These are phyloP conservation scores for Sophora flavescens DNA, from an alignment of 306 rosid genomes.

Conservation along the genomic window DNA sequence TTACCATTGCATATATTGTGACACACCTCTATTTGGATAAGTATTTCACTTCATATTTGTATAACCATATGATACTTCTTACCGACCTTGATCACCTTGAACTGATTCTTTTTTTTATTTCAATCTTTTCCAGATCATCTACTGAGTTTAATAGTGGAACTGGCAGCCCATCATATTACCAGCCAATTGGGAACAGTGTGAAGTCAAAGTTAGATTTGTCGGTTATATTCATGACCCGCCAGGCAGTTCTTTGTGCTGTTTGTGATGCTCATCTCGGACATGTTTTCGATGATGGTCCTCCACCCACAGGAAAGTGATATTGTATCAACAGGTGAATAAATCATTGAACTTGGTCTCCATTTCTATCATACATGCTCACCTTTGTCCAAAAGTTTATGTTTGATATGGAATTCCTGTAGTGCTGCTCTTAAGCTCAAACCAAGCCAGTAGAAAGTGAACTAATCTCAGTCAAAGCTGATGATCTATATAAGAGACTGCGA, in stretches of 20 bases:
- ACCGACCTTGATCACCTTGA: background rate
- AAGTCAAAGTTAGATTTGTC: conserved; percentile 77
- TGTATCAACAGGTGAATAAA: conserved; percentile 83
- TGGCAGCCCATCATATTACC: conserved; percentile 97
- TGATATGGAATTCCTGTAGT: conserved; percentile 55
- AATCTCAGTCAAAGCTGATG: conserved; percentile 25
- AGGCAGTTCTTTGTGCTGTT: no score
- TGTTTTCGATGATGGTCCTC: conserved; percentile 96
- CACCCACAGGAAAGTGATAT: conserved; percentile 85
- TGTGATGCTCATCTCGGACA: no score
- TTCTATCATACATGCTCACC: background rate
- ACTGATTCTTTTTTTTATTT: background rate
- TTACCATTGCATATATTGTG: conserved; percentile 90
- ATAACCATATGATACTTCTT: background rate
- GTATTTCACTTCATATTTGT: conserved; percentile 35
- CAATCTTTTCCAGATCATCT: conserved; percentile 78
- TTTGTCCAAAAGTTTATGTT: conserved; percentile 39
- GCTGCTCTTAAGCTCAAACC: conserved; percentile 73
- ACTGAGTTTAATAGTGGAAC: conserved; percentile 94
- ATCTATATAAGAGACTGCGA: background rate
- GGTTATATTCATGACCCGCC: no score
- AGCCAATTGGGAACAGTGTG: conserved; percentile 77
- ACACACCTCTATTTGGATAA: conserved; percentile 89
- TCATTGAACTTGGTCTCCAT: background rate
- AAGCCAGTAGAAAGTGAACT: conserved; percentile 40